Conservation (phyloP, 1,139 yeast species). For the Saccharomyces hybrid region DNA sequence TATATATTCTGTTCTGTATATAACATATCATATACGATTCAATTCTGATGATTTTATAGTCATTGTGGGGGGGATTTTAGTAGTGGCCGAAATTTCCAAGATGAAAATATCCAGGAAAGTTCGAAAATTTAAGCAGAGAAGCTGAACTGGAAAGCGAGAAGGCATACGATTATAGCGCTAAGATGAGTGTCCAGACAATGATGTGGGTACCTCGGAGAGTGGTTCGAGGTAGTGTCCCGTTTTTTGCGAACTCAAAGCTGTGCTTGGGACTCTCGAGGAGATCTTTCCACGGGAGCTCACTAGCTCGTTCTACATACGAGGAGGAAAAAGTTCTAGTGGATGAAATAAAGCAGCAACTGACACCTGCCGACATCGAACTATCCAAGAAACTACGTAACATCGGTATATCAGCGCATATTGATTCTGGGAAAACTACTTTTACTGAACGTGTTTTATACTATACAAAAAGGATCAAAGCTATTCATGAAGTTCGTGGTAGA, state of each 20-base stretch:
- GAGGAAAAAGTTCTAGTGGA: constrained; percentile 66
- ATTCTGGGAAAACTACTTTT: constrained; percentile 93
- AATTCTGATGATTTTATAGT: constrained; percentile 7
- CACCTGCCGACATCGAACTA: constrained; percentile 49
- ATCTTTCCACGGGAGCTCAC: constrained; percentile 22
- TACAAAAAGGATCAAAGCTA: constrained; percentile 95
- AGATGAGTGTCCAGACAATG: neutral
- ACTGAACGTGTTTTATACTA: constrained; percentile 94
- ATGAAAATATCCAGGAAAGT: neutral
- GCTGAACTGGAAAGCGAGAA: neutral
- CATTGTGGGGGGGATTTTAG: neutral
- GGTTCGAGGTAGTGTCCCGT: neutral
- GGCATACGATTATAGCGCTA: neutral
- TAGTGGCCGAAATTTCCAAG: neutral
- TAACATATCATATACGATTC: no score
- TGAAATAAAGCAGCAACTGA: constrained; percentile 45
- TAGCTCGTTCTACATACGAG: constrained; percentile 40
- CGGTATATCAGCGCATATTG: constrained; percentile 97
- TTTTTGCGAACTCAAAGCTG: neutral
- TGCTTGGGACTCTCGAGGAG: neutral
- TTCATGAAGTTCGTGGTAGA: constrained; percentile 96
- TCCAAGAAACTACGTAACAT: constrained; percentile 72
- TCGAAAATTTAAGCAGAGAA: neutral
- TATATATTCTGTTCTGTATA: no score
- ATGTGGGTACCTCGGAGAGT: neutral